Base-by-base conservation (phyloP, 2,329 filamentous ascomycete genomes). In the Aspergillus fijiensis region DNA sequence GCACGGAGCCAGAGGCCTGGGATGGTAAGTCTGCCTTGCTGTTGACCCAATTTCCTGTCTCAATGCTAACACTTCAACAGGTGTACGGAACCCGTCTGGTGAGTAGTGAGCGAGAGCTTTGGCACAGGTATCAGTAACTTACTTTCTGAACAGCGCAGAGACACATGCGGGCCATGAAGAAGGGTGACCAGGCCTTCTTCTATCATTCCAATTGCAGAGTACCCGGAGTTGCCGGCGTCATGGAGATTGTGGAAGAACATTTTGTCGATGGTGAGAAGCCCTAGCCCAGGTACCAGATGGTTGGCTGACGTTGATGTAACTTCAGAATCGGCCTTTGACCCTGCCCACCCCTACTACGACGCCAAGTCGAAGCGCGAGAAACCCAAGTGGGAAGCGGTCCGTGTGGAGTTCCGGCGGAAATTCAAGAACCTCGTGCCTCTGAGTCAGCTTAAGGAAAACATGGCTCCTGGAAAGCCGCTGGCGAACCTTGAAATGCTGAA, bases 171-270 rank as follows among this genome's bases (percentile, higher is more conserved):
- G 85, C 87, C 9, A 99, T 99, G 95, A 92, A 91, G 69, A 87
- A 88, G 58, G 93, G 93, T 54, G 95, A 99, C 72, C 82, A 93
- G 33, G 93, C 92, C 27, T 98, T 99, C 79, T 98, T 99, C 79
- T 98, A 98, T 73, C 94, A 97, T 77, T 96, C 91, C 51, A 96
- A 95, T 70, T 95, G 91, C 77, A 96, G 96, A 73, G 85, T 89
- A 25, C 92, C 93, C 0, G 94, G 91, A 2, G 92, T 98, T 51
- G 92, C 89, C 1, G 93, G 93, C 1, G 85, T 89, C 19, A 93
- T 96, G 89, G 90, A 95, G 70, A 90, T 99, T 63, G 92, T 96
- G 16, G 83, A 86, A 65, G 93, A 96, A 72, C 89, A 91, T 66
- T 88, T 89, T 2, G 84, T 91, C 9, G 95, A 99, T 69, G 78